Evolutionary conservation across 106 monocot genomes (phyloP).

Genomic region (Platanthera zijinensis): DNA sequence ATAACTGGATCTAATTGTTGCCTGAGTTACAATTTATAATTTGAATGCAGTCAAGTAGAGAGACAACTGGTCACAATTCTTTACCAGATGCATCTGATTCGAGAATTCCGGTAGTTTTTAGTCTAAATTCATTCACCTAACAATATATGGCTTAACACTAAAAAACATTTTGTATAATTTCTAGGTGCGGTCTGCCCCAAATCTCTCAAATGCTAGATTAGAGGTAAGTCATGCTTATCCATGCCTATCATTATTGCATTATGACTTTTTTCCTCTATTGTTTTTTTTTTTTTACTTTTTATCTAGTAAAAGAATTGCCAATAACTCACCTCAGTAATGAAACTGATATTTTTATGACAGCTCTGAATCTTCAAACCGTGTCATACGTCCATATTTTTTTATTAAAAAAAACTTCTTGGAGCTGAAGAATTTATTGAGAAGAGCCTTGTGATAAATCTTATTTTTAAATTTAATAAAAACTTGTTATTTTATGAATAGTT

Average conservation of each 20-base stretch:
- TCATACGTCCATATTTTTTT: no score
- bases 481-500: no score
- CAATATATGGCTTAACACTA: not conserved
- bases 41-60: slow-evolving; percentile 20
- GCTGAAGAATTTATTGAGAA: no score
- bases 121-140: not conserved
- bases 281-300: not conserved
- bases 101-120: slow-evolving; percentile 13
- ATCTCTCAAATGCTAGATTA: slow-evolving; percentile 16
- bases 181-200: slow-evolving; percentile 18
- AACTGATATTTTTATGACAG: no score
- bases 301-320: no score
- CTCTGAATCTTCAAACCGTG: no score
- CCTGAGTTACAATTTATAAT: not conserved
- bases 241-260: not conserved
- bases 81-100: slow-evolving; percentile 9
- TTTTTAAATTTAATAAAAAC: no score
- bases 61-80: slow-evolving; percentile 10
- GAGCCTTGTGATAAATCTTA: no score
- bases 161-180: slow-evolving; percentile 10
- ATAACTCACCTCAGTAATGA: no score
- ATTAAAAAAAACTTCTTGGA: no score
- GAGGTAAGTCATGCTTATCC: slow-evolving; percentile 23
- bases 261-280: not conserved
- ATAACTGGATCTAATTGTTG: not conserved